Conservation (phyloP, 352 stramenopile species). For the Phytophthora pini region DNA sequence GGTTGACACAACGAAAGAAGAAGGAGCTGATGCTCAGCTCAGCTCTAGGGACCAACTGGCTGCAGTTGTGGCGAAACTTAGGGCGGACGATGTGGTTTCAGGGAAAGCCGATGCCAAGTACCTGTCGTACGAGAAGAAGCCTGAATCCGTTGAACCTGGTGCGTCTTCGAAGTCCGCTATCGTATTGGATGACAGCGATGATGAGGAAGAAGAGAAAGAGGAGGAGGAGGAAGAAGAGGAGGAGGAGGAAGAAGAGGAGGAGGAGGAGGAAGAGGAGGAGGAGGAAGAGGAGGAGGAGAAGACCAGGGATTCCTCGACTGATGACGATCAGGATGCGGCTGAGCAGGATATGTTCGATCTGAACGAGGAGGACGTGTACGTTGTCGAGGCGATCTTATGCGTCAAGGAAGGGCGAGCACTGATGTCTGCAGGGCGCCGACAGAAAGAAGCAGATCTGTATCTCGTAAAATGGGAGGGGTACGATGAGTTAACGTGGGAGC, state of each 20-base stretch:
- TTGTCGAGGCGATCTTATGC: conserved; percentile 77
- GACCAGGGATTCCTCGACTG: conserved; percentile 59
- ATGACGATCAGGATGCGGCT: conserved; percentile 51
- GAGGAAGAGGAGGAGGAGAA: conserved; percentile 36
- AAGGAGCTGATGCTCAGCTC: conserved; percentile 1
- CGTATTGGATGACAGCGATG: conserved; percentile 60
- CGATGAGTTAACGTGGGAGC: conserved; percentile 83
- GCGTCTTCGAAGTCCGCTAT: conserved; percentile 56
- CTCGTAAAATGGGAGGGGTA: conserved; percentile 85
- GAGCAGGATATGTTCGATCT: conserved; percentile 58
- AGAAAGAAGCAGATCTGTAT: conserved; percentile 73
- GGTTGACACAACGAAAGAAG: conserved; percentile 14
- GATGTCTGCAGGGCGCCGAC: conserved; percentile 31
- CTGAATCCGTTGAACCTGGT: conserved; percentile 24
- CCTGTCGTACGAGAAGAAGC: conserved; percentile 36
- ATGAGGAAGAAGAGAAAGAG: conserved; percentile 42
- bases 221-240: conserved; percentile 38
- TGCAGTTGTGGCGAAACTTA: conserved; percentile 40
- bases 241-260: conserved; percentile 35
- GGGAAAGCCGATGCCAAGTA: conserved; percentile 29
- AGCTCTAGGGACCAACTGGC: conserved; percentile 34
- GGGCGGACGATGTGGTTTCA: conserved; percentile 33
- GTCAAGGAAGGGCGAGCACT: conserved; percentile 63
- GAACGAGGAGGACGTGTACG: conserved; percentile 77
- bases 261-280: conserved; percentile 39